Conservation (phyloP, 2,329 filamentous ascomycete genomes). For the Trichoderma cornu-damae region DNA sequence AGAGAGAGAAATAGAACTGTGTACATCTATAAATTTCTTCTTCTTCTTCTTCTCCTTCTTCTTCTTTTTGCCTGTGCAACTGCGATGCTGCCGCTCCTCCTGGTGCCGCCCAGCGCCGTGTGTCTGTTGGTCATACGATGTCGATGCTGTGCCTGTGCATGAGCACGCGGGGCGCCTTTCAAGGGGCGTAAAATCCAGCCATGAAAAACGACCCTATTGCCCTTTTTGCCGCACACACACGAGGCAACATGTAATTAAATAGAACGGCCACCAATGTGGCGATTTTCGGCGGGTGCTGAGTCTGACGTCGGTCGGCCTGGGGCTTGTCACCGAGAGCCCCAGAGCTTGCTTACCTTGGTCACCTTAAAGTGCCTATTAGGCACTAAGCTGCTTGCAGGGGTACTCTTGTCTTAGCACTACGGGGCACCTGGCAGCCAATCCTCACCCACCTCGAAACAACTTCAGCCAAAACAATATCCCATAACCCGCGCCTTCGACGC, state of each 20-base stretch:
- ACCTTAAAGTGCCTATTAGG: too few species aligned
- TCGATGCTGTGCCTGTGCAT: background rate
- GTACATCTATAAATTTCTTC: too few species aligned
- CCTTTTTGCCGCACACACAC: background rate
- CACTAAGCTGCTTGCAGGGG: too few species aligned
- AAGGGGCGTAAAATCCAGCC: background rate
- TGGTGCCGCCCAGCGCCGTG: background rate
- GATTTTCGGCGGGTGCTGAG: background rate
- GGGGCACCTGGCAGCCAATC: background rate
- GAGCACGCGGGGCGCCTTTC: too few species aligned
- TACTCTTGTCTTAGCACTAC: too few species aligned
- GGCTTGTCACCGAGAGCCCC: conserved; percentile 18
- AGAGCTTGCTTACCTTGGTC: too few species aligned
- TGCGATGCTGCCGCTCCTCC: background rate
- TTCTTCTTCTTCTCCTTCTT: too few species aligned
- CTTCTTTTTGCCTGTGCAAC: background rate
- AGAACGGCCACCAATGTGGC: background rate
- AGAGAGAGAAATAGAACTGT: conserved; percentile 29
- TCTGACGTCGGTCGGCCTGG: conserved; percentile 24
- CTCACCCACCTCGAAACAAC: background rate
- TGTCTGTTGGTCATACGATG: conserved; percentile 4
- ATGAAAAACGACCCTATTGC: background rate
- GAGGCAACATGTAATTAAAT: background rate
- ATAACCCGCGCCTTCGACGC: background rate
- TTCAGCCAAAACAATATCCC: background rate